These are phyloP conservation scores for Microdochium bolleyi DNA, from an alignment of 2,329 filamentous ascomycete genomes.

Conservation along the genomic window DNA sequence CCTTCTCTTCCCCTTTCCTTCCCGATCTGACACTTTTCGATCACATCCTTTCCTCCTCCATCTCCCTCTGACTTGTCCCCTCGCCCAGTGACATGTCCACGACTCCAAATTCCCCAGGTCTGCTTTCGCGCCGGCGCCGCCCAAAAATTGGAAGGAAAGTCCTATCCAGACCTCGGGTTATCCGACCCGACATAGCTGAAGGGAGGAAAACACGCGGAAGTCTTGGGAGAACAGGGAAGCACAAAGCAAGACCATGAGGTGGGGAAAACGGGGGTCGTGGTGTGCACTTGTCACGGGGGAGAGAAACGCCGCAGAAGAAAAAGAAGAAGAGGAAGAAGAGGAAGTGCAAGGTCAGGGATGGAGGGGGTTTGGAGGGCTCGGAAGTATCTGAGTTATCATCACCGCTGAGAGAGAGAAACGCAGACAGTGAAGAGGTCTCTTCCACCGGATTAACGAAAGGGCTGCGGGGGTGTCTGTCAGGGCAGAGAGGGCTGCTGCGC, in stretches of 20 bases:
- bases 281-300: not conserved
- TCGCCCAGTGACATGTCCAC: too few species aligned
- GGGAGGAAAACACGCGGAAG: too few species aligned
- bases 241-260: too few species aligned
- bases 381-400: slow-evolving; percentile 74
- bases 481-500: slow-evolving; percentile 13
- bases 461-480: too few species aligned
- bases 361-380: slow-evolving; percentile 36
- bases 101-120: too few species aligned
- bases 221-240: not conserved
- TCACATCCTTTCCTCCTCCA: slow-evolving; percentile 14
- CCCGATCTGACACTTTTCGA: slow-evolving; percentile 29
- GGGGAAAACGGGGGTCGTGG: too few species aligned
- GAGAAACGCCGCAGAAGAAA: not conserved
- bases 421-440: not conserved
- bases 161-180: too few species aligned
- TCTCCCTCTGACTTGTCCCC: too few species aligned
- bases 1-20: not conserved
- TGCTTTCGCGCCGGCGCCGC: too few species aligned
- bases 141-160: too few species aligned
- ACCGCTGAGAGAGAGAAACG: slow-evolving; percentile 32
- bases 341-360: slow-evolving; percentile 37
- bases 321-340: slow-evolving; percentile 34
- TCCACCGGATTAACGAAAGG: too few species aligned
- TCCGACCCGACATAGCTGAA: too few species aligned